phyloP scores from a whole-genome alignment of 2,329 filamentous ascomycete species.

The Neonectria ditissima region DNA sequence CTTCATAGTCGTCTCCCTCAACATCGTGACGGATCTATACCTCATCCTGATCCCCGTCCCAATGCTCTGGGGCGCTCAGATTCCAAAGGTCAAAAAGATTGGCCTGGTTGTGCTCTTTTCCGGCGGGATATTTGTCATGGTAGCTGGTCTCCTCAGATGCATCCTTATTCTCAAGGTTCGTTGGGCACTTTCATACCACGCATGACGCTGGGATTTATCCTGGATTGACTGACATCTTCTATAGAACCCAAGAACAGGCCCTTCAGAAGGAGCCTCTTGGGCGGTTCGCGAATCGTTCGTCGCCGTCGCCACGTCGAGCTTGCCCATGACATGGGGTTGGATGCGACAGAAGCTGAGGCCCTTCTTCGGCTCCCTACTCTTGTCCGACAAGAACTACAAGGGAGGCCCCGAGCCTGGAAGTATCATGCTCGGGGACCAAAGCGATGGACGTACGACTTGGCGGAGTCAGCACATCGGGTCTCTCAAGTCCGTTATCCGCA shows the following conservation, averaged over 20 bases:
- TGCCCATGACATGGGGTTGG: conserved; percentile 49
- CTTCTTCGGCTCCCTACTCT: conserved; percentile 40
- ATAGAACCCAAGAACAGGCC: conserved; percentile 52
- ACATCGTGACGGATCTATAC: conserved; percentile 56
- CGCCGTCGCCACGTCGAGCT: conserved; percentile 52
- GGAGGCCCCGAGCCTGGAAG: conserved; percentile 35
- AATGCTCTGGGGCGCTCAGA: conserved; percentile 65
- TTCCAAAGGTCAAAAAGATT: conserved; percentile 62
- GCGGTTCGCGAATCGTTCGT: conserved; percentile 55
- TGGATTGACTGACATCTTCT: background rate
- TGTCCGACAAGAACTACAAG: conserved; percentile 40
- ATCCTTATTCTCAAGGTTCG: conserved; percentile 51
- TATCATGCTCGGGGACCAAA: conserved; percentile 39
- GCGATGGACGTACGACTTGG: conserved; percentile 27
- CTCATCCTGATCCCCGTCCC: conserved; percentile 56
- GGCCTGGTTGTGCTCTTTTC: conserved; percentile 64
- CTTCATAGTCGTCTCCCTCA: conserved; percentile 51
- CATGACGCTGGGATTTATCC: background rate
- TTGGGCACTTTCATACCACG: background rate
- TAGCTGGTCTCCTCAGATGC: conserved; percentile 52
- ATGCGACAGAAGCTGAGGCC: conserved; percentile 44
- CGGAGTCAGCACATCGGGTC: conserved; percentile 32
- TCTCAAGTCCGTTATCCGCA: conserved; percentile 17
- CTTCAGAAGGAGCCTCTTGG: conserved; percentile 51
- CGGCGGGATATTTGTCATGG: conserved; percentile 55